phyloP scores from a whole-genome alignment of 257 asterid genomes.

The Verbena officinalis region DNA sequence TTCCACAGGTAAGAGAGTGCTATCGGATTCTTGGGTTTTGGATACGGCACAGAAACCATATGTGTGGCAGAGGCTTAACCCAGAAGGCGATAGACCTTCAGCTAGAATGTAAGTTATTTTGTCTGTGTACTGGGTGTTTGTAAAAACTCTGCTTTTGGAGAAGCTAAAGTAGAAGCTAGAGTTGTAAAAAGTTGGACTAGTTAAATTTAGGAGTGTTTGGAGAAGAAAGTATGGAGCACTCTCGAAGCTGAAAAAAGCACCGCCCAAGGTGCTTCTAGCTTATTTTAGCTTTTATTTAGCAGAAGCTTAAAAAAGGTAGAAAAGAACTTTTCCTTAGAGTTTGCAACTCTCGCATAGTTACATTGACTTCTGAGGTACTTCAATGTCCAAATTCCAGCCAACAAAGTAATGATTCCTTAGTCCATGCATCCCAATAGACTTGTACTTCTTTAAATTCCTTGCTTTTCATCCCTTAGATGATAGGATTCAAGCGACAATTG shows the following conservation, averaged over 20 bases:
- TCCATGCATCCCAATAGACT: slow-evolving; percentile 1
- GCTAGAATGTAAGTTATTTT: slow-evolving; percentile 84
- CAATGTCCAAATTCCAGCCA: slow-evolving; percentile 5
- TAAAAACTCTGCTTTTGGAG: too few relatives aligned
- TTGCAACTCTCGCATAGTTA: neutral
- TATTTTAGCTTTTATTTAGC: too few relatives aligned
- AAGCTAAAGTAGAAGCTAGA: too few relatives aligned
- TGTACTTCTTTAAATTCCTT: slow-evolving; percentile 25
- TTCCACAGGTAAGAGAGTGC: slow-evolving; percentile 82
- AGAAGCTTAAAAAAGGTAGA: too few relatives aligned
- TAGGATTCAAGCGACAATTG: slow-evolving; percentile 2
- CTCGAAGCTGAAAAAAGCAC: too few relatives aligned
- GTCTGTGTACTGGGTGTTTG: slow-evolving; percentile 14
- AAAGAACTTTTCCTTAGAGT: too few relatives aligned
- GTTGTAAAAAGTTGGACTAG: too few relatives aligned
- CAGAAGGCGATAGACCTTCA: slow-evolving; percentile 94
- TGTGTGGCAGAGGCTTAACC: slow-evolving; percentile 93
- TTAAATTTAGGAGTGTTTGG: too few relatives aligned
- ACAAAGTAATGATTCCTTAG: neutral
- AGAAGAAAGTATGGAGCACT: too few relatives aligned
- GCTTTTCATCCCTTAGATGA: slow-evolving; percentile 18
- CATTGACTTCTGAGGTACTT: slow-evolving; percentile 10
- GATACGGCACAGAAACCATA: slow-evolving; percentile 99
- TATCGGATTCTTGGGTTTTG: slow-evolving; percentile 98
- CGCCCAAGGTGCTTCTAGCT: too few relatives aligned